Evolutionary conservation across 2,329 filamentous ascomycete genomes (phyloP).

Genomic region (Penicillium polonicum): DNA sequence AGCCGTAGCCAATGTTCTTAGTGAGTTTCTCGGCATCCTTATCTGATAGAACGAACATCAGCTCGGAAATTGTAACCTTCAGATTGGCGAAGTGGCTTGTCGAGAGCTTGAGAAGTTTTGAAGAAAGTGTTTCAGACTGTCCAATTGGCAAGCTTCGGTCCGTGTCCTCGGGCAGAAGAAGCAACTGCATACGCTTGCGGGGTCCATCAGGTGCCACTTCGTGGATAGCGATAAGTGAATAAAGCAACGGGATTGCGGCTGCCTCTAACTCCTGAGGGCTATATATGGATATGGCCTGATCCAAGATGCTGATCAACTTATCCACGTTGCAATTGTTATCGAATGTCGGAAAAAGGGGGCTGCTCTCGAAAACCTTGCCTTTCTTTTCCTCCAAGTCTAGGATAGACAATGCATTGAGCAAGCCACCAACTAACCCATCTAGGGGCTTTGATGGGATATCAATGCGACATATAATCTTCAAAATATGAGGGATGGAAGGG

Average conservation of each 20-base stretch:
- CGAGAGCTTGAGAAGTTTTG: slow-evolving; percentile 73
- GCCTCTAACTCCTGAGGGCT: slow-evolving; percentile 69
- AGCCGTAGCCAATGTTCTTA: slow-evolving; percentile 90
- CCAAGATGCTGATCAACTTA: slow-evolving; percentile 68
- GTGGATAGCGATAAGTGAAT: slow-evolving; percentile 69
- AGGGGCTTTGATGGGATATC: slow-evolving; percentile 65
- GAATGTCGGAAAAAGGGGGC: slow-evolving; percentile 65
- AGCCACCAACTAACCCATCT: slow-evolving; percentile 66
- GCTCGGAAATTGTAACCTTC: slow-evolving; percentile 69
- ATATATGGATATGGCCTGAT: slow-evolving; percentile 64
- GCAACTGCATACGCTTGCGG: slow-evolving; percentile 61
- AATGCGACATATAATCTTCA: slow-evolving; percentile 65
- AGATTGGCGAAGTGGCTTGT: slow-evolving; percentile 72
- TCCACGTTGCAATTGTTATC: slow-evolving; percentile 61
- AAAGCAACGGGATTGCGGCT: slow-evolving; percentile 69
- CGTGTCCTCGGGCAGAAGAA: slow-evolving; percentile 71
- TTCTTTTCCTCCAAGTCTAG: slow-evolving; percentile 65
- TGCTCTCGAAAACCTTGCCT: slow-evolving; percentile 42
- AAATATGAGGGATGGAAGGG: slow-evolving; percentile 65
- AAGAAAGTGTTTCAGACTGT: slow-evolving; percentile 68
- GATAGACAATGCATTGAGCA: slow-evolving; percentile 80
- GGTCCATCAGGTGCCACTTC: slow-evolving; percentile 64
- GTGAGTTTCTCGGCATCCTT: slow-evolving; percentile 78
- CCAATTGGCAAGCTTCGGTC: slow-evolving; percentile 79
- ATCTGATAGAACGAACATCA: slow-evolving; percentile 85